Evolutionary conservation across 176 grass and related monocot species (phyloP).

Genomic region (Oryza nivara): DNA sequence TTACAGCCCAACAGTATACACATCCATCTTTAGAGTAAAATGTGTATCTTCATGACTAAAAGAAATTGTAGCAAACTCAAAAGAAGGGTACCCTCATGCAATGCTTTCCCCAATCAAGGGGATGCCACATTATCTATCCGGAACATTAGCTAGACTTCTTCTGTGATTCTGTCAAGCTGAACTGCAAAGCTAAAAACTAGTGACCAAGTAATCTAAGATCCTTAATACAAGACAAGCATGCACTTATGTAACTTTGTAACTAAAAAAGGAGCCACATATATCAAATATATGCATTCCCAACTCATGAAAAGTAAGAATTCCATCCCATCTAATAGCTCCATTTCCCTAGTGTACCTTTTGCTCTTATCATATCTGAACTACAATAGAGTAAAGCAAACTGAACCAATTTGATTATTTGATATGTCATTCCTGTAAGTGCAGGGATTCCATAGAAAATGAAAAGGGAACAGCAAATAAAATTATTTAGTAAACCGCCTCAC

Average conservation of each 20-base stretch:
- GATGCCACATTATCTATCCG: background rate
- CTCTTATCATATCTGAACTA: background rate
- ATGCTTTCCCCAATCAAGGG: background rate
- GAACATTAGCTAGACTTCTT: background rate
- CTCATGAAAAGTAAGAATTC: background rate
- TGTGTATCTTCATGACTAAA: background rate
- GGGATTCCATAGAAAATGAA: background rate
- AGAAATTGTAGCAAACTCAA: background rate
- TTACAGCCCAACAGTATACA: no score
- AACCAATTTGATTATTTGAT: background rate
- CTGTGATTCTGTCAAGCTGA: background rate
- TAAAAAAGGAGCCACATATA: background rate
- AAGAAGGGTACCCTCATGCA: background rate
- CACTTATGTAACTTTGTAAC: background rate
- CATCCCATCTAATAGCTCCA: background rate
- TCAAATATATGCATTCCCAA: background rate
- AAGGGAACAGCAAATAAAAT: background rate
- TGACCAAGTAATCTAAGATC: background rate
- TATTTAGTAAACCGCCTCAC: conserved; percentile 46
- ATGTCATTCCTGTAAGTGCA: background rate
- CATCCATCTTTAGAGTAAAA: conserved; percentile 15
- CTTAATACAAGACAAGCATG: background rate
- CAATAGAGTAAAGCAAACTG: background rate
- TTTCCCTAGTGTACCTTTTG: conserved; percentile 2
- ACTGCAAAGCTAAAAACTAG: background rate